Evolutionary conservation across 495 filamentous ascomycete genomes (phyloP), one percentile per base, ranked within the genome.

Genomic region (Durotheca rogersii): DNA sequence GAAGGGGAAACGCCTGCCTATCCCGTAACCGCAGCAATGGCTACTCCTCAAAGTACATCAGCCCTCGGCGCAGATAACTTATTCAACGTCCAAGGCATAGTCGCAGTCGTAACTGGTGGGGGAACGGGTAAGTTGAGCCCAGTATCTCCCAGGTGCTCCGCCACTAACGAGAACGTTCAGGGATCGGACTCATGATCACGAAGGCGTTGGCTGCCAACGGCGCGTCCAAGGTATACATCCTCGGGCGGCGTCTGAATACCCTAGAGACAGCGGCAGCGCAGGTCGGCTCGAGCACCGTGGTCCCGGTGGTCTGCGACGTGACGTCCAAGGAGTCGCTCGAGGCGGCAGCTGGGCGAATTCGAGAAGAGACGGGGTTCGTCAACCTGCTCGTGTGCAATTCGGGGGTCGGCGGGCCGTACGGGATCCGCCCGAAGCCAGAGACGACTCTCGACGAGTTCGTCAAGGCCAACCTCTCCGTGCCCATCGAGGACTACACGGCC

Each of bases 381-480:
- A 82, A 88, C 60, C 62, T 88, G 29, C 65, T 89, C 0, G 73
- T 88, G 21, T 83, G 82, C 51, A 89, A 88, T 67, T 78, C 82
- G 6, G 86, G 85, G 11, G 73, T 81, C 17, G 62, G 75, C 15
- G 86, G 84, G 7, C 80, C 84, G 1, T 58, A 65, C 14, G 70
- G 72, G 3, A 58, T 11, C 6, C 32, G 53, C 0, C 60, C 65
- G 1, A 56, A 49, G 16, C 55, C 64, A 1, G 62, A 64, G 19
- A 67, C 65, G 1, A 66, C 72, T 0, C 68, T 86, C 12, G 67
- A 75, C 5, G 75, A 83, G 32, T 72, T 81, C 41, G 67, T 77
- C 16, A 76, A 80, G 0, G 60, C 70, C 16, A 74, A 81, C 36
- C 70, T 81, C 60, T 63, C 67, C 10, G 53, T 75, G 3, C 68